Conservation (phyloP, 2,329 filamentous ascomycete species). For the Ambrosiella xylebori region DNA sequence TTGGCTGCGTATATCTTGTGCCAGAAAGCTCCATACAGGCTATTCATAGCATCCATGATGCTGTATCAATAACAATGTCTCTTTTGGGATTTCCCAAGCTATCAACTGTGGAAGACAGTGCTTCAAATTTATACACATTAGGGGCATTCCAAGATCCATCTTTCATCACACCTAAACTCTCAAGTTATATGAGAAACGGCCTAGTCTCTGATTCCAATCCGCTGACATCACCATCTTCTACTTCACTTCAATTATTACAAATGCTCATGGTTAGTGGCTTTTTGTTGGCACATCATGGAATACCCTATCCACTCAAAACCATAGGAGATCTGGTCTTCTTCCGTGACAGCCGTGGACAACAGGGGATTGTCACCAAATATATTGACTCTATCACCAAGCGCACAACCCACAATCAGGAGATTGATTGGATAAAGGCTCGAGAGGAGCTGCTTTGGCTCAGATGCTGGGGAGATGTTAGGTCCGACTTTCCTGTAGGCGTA, state of each 20-base stretch:
- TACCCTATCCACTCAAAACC: slow-evolving; percentile 32
- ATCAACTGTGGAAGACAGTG: slow-evolving; percentile 26
- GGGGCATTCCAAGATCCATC: slow-evolving; percentile 14
- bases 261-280: slow-evolving; percentile 38
- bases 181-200: slow-evolving; percentile 20
- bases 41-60: slow-evolving; percentile 20
- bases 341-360: slow-evolving; percentile 47
- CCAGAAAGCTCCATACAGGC: slow-evolving; percentile 40
- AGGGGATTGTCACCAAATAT: slow-evolving; percentile 38
- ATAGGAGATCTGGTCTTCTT: slow-evolving; percentile 48
- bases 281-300: slow-evolving; percentile 34
- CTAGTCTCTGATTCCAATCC: slow-evolving; percentile 4
- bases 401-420: slow-evolving; percentile 41
- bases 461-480: slow-evolving; percentile 43
- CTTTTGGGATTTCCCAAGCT: slow-evolving; percentile 39
- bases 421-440: slow-evolving; percentile 43
- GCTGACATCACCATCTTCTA: slow-evolving; percentile 2
- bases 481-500: slow-evolving; percentile 36
- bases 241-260: slow-evolving; percentile 15
- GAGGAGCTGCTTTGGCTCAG: slow-evolving; percentile 56
- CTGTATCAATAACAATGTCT: slow-evolving; percentile 20
- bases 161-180: slow-evolving; percentile 16
- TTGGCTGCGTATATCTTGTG: slow-evolving; percentile 53
- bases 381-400: slow-evolving; percentile 34
- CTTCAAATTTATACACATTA: slow-evolving; percentile 12